These are phyloP conservation scores for Thymus mandschuricus DNA, from an alignment of 257 asterid species.

Conservation along the genomic window DNA sequence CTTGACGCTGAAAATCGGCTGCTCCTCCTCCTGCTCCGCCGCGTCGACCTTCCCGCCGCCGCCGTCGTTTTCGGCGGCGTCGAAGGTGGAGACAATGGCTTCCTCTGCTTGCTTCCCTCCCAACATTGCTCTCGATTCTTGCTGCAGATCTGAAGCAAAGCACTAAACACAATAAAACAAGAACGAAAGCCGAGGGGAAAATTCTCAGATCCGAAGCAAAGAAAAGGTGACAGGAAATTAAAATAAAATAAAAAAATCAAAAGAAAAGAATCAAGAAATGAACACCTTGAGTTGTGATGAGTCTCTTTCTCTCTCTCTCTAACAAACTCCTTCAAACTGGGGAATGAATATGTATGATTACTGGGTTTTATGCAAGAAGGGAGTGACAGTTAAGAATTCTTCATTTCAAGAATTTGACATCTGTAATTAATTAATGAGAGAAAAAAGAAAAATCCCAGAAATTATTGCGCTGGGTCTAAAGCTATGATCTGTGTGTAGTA, in stretches of 20 bases:
- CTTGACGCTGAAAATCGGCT: constrained; percentile 58
- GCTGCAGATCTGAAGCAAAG: constrained; percentile 13
- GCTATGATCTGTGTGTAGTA: constrained; percentile 12
- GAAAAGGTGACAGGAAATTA: neutral
- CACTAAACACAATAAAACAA: neutral
- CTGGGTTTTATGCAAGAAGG: constrained; percentile 1
- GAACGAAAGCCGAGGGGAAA: constrained; percentile 37
- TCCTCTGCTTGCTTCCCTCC: constrained; percentile 88
- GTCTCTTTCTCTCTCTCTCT: constrained; percentile 11
- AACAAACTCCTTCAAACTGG: neutral
- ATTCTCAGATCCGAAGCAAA: constrained; percentile 31
- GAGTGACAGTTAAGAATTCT: constrained; percentile 29
- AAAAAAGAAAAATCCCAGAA: constrained; percentile 16
- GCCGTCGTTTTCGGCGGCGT: constrained; percentile 55
- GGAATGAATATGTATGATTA: neutral
- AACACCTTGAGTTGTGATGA: constrained; percentile 31
- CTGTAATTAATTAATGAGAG: constrained; percentile 21
- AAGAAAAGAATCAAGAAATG: neutral
- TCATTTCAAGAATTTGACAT: constrained; percentile 8
- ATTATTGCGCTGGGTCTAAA: constrained; percentile 27
- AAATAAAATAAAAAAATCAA: neutral
- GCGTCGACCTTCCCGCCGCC: constrained; percentile 35
- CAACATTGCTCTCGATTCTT: constrained; percentile 55
- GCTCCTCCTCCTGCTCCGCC: constrained; percentile 52
- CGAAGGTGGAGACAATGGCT: constrained; percentile 74